Evolutionary conservation across 2,329 filamentous ascomycete genomes (phyloP).

Genomic region (Elsinoe batatas): DNA sequence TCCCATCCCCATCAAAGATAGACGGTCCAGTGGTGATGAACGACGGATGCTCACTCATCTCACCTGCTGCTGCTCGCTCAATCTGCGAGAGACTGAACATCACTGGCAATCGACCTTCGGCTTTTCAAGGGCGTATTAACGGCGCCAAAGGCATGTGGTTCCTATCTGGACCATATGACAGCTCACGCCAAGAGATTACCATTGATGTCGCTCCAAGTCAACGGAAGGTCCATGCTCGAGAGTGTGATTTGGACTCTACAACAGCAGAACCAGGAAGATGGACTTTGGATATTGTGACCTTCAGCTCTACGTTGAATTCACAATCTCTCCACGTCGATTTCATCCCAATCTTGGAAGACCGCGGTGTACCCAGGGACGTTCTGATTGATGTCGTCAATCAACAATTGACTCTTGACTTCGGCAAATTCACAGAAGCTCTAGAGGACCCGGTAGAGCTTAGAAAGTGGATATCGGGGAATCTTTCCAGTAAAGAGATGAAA

Average conservation of each 20-base stretch:
- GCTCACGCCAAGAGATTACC: slow-evolving; percentile 41
- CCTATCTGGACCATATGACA: slow-evolving; percentile 42
- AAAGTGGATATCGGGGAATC: slow-evolving; percentile 44
- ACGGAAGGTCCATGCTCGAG: slow-evolving; percentile 50
- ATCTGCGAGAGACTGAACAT: slow-evolving; percentile 45
- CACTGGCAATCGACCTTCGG: slow-evolving; percentile 45
- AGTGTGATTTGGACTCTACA: slow-evolving; percentile 36
- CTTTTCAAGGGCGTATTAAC: slow-evolving; percentile 60
- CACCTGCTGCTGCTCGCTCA: slow-evolving; percentile 45
- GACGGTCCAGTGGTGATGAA: slow-evolving; percentile 31
- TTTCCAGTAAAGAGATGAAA: slow-evolving; percentile 32
- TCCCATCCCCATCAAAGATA: slow-evolving; percentile 14
- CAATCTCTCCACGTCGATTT: slow-evolving; percentile 58
- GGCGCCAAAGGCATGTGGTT: slow-evolving; percentile 71
- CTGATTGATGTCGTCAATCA: slow-evolving; percentile 43
- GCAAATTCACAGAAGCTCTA: slow-evolving; percentile 43
- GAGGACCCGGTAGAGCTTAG: slow-evolving; percentile 41
- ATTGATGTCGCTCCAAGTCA: slow-evolving; percentile 59
- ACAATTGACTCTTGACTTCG: slow-evolving; percentile 44
- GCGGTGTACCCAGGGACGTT: slow-evolving; percentile 38
- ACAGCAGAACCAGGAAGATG: slow-evolving; percentile 41
- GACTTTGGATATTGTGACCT: slow-evolving; percentile 54
- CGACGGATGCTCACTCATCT: slow-evolving; percentile 55
- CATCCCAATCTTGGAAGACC: slow-evolving; percentile 55
- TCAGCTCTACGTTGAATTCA: slow-evolving; percentile 38